A percentile compares a stretch with the other conserved stretches of the same genome.
Conservation (phyloP, 176 grass and related monocot genomes). For the Avena eriantha region DNA sequence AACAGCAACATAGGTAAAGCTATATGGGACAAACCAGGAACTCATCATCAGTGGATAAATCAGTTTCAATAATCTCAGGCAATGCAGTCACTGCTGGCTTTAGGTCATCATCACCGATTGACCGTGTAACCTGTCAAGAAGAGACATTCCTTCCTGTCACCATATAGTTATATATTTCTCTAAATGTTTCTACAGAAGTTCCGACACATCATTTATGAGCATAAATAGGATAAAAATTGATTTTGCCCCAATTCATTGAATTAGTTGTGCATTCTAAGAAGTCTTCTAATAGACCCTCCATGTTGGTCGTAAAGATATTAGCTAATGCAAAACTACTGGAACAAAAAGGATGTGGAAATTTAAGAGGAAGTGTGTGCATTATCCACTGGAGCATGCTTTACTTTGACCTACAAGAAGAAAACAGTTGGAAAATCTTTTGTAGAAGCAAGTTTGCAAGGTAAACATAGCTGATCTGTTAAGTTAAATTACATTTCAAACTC, state of each 20-base stretch:
- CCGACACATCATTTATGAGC: background rate
- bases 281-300: background rate
- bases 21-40: slow-evolving; percentile 67
- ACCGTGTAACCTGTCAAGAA: slow-evolving; percentile 87
- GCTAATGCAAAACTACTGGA: background rate
- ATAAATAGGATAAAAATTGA: slow-evolving; percentile 13
- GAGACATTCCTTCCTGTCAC: slow-evolving; percentile 10
- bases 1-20: background rate
- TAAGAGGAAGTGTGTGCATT: background rate
- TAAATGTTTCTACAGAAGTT: slow-evolving; percentile 9
- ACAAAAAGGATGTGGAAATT: background rate
- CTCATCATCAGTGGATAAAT: slow-evolving; percentile 75
- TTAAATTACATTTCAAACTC: background rate
- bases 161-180: background rate
- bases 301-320: slow-evolving; percentile 1
- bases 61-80: slow-evolving; percentile 81
- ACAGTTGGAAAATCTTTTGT: background rate
- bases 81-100: slow-evolving; percentile 93
- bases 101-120: slow-evolving; percentile 94
- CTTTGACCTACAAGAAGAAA: background rate
- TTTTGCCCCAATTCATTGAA: background rate
- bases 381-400: background rate
- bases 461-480: background rate
- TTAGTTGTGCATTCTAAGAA: background rate
- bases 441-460: background rate